phyloP scores from a whole-genome alignment of 169 alveolate species.

The Babesia microti region DNA sequence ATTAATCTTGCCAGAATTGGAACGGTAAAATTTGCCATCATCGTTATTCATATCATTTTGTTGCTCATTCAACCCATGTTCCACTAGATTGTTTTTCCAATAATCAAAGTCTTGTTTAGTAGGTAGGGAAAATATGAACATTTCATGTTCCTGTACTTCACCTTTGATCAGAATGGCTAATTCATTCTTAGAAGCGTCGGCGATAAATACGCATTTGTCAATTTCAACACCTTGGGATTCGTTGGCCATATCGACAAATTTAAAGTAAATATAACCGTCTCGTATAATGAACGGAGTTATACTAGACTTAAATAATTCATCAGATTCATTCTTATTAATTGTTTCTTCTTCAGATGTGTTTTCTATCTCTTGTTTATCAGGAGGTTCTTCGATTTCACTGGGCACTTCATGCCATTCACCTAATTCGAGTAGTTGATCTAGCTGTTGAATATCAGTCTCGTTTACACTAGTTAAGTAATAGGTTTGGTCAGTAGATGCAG shows the following conservation, averaged over 20 bases:
- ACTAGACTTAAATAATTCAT: not conserved
- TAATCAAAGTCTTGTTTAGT: not conserved
- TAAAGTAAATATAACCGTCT: no score
- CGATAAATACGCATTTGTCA: no score
- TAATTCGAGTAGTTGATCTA: no score
- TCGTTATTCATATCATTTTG: conserved; percentile 2
- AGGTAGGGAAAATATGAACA: conserved; percentile 12
- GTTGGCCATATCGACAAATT: no score
- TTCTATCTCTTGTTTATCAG: not conserved
- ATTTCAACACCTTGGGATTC: no score
- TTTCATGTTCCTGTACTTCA: conserved; percentile 3
- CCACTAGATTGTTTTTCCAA: conserved; percentile 15
- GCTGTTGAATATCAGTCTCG: no score
- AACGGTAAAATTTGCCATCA: conserved; percentile 1
- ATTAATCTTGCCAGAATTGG: not conserved
- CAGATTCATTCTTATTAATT: not conserved
- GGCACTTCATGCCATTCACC: no score
- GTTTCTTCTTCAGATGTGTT: not conserved
- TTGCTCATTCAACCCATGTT: conserved; percentile 9
- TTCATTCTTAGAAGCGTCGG: conserved; percentile 18
- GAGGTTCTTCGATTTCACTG: not conserved
- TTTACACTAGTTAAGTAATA: no score
- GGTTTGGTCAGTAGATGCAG: no score
- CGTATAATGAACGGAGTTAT: no score
- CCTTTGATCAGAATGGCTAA: conserved; percentile 15